These are phyloP conservation scores for Tanacetum coccineum DNA, from an alignment of 129 eudicot genomes.

Conservation along the genomic window DNA sequence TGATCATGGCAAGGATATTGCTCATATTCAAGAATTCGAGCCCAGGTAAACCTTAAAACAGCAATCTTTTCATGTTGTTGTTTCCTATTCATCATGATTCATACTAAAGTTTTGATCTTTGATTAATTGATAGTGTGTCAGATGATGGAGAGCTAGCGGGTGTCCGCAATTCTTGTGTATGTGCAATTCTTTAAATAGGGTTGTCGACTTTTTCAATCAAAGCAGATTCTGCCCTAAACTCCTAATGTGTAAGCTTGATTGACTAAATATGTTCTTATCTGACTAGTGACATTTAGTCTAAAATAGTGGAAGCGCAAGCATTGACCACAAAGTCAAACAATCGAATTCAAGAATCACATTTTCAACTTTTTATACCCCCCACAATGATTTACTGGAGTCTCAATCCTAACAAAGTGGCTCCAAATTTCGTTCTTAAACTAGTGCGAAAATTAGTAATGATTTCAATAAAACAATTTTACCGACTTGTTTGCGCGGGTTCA, in stretches of 20 bases:
- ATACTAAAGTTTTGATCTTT: constrained; percentile 23
- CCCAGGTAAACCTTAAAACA: constrained; percentile 33
- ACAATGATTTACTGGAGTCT: constrained; percentile 54
- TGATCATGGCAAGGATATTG: constrained; percentile 47
- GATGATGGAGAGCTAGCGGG: constrained; percentile 37
- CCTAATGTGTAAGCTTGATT: not conserved
- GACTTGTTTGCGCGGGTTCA: constrained; percentile 20
- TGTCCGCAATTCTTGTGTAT: constrained; percentile 37
- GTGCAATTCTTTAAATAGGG: constrained; percentile 43
- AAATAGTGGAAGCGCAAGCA: constrained; percentile 30
- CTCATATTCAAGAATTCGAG: constrained; percentile 47
- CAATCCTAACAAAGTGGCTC: constrained; percentile 34
- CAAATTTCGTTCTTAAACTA: constrained; percentile 37
- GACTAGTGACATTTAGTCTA: too few relatives aligned
- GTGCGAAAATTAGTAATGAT: constrained; percentile 27
- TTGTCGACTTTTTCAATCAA: constrained; percentile 6
- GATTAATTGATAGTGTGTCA: constrained; percentile 22
- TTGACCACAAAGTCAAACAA: constrained; percentile 47
- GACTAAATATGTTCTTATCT: too few relatives aligned
- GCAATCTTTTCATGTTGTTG: not conserved
- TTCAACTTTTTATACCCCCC: constrained; percentile 64
- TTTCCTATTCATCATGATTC: constrained; percentile 14
- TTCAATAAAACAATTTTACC: constrained; percentile 29
- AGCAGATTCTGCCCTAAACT: not conserved
- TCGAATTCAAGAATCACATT: constrained; percentile 41